Evolutionary conservation across 2,329 filamentous ascomycete species (phyloP).

Genomic region (Chaetomiaceae sp.): DNA sequence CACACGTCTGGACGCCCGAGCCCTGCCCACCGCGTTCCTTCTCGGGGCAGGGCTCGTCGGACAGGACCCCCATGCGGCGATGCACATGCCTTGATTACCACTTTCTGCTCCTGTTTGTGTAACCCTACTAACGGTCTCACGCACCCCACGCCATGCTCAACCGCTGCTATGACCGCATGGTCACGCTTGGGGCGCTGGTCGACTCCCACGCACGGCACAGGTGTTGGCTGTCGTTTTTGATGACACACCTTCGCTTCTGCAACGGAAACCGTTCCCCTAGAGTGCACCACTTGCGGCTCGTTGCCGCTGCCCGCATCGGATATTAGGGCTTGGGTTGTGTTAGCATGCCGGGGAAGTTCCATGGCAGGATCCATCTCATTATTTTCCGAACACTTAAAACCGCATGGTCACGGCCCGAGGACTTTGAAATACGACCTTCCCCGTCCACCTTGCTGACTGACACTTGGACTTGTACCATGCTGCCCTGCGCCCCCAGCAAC

Average conservation of each 20-base stretch:
- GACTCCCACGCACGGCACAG: too few species aligned
- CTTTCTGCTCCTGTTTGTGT: slow-evolving; percentile 22
- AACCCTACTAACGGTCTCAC: slow-evolving; percentile 1
- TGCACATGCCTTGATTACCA: slow-evolving; percentile 16
- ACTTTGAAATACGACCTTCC: slow-evolving; percentile 11
- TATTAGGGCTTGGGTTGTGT: neutral
- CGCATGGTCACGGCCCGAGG: slow-evolving; percentile 1
- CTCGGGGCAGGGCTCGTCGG: neutral
- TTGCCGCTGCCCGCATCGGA: neutral
- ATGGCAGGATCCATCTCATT: slow-evolving; percentile 1
- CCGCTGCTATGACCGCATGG: slow-evolving; percentile 5
- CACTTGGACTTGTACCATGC: neutral
- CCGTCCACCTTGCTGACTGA: neutral
- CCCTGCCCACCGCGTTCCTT: neutral
- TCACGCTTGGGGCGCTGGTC: too few species aligned
- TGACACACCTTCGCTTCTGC: slow-evolving; percentile 7
- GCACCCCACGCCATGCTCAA: neutral
- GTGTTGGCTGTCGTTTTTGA: neutral
- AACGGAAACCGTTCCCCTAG: neutral
- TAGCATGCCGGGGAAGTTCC: neutral
- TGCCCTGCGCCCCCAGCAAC: neutral
- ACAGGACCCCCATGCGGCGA: neutral
- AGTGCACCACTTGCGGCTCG: slow-evolving; percentile 5
- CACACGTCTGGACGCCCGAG: neutral
- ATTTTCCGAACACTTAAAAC: slow-evolving; percentile 10